Base-by-base conservation (phyloP, 2,329 filamentous ascomycete genomes). In the Neoascochyta sp. region DNA sequence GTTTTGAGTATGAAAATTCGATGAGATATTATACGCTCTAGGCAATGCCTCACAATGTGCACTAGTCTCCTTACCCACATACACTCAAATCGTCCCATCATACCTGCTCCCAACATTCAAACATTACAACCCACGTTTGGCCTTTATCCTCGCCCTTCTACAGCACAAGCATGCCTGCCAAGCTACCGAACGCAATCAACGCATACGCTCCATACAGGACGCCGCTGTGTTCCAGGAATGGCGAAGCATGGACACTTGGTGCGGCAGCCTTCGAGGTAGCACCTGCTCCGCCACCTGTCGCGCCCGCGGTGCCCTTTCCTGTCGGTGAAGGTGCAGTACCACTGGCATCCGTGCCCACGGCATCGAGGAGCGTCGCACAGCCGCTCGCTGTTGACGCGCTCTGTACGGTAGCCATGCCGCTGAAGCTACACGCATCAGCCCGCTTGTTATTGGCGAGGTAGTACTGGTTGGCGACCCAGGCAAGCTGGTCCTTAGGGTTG, bases 391-490 rank as follows among this genome's bases (percentile, higher is more conserved):
- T 66, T 13, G 66, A 63, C 11, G 68, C 53, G 33, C 69, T 62
- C 59, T 75, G 74, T 14, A 72, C 66, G 27, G 68, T 67, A 28
- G 81, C 85, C 47, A 78, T 65, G 41, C 84, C 82, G 22, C 71
- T 67, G 62, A 88, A 89, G 67, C 78, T 72, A 59, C 86, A 92
- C 8, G 84, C 81, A 31, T 65, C 65, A n/a, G 38, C 26, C 6
- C 39, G 28, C 41, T 67, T 60, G 26, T 63, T 63, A 40, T 70
- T 70, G 47, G 72, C 67, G 54, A 80, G 71, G 44, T 63, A 65
- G 74, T 89, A 90, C 52, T 78, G 66, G 67, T 89, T 79, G 32
- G 88, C 77, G 21, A 78, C 82, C 60, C 75, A 88, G 24, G 78
- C 78, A 18, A 92, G 77, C 71, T 88, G 77, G 63, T 85, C 74